These are phyloP conservation scores for Arthrobotrys iridis DNA, from an alignment of 2,329 filamentous ascomycete species.

Conservation along the genomic window DNA sequence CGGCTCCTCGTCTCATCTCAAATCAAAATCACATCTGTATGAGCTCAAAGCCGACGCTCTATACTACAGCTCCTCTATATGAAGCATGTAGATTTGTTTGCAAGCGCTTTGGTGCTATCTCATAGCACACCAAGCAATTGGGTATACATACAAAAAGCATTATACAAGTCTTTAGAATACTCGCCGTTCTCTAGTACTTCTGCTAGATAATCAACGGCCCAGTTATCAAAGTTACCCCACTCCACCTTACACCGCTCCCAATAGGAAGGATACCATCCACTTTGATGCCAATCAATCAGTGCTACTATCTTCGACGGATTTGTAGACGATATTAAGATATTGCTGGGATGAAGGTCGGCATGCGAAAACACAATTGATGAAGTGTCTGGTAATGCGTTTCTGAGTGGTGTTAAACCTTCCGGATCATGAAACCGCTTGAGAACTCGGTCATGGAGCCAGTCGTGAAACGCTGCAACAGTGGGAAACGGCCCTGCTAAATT, in stretches of 20 bases:
- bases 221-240: slow-evolving; percentile 17
- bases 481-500: slow-evolving; percentile 7
- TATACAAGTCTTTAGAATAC: not conserved
- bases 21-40: too few relatives aligned
- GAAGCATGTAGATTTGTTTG: too few relatives aligned
- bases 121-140: not conserved
- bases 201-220: not conserved
- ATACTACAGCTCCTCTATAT: too few relatives aligned
- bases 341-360: slow-evolving; percentile 18
- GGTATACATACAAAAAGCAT: slow-evolving; percentile 19
- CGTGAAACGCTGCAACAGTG: slow-evolving; percentile 13
- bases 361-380: slow-evolving; percentile 19
- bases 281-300: slow-evolving; percentile 26
- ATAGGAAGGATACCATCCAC: slow-evolving; percentile 35
- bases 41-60: too few relatives aligned
- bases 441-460: slow-evolving; percentile 3
- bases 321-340: slow-evolving; percentile 16
- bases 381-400: not conserved
- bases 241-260: slow-evolving; percentile 25
- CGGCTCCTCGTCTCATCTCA: too few relatives aligned
- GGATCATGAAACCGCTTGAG: slow-evolving; percentile 12
- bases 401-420: not conserved
- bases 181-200: not conserved
- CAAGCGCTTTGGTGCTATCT: too few relatives aligned
- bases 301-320: slow-evolving; percentile 13